A percentile compares a stretch with the other conserved stretches of the same genome.
Conservation (phyloP, 169 alveolate species). For the Plasmodium relictum region DNA sequence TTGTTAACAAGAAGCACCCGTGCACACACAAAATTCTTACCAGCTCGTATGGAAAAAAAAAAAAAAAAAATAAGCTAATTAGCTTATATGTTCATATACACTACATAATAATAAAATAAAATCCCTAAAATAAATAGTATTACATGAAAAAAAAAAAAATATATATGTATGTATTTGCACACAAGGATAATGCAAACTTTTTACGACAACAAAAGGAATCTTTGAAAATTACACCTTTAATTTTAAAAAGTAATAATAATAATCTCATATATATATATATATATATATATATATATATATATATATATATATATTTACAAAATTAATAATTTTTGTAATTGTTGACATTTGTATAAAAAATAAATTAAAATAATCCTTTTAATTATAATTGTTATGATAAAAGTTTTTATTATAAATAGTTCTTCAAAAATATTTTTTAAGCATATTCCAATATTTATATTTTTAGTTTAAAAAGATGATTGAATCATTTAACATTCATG, state of each 20-base stretch:
- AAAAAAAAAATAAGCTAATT: slow-evolving; percentile 22
- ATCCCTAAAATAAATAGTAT: neutral
- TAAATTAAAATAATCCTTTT: neutral
- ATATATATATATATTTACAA: too few species aligned
- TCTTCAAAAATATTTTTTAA: too few species aligned
- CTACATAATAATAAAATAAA: neutral
- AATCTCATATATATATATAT: neutral
- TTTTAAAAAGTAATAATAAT: neutral
- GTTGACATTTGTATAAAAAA: neutral
- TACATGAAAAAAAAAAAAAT: neutral
- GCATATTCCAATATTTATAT: too few species aligned
- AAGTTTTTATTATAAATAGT: too few species aligned
- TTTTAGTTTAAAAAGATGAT: slow-evolving; percentile 20
- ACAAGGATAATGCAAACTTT: neutral
- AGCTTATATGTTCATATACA: neutral
- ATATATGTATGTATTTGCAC: slow-evolving; percentile 14
- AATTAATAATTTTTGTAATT: neutral
- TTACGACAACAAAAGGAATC: slow-evolving; percentile 15
- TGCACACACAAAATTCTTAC: slow-evolving; percentile 36
- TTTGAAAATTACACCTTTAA: neutral
- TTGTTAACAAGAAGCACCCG: slow-evolving; percentile 22
- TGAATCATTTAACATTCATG: slow-evolving; percentile 23
- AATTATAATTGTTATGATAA: neutral
- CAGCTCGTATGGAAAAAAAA: slow-evolving; percentile 15
- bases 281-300: slow-evolving; percentile 20